Conservation (phyloP, 352 stramenopile genomes). For the Lagenidium sp. region DNA sequence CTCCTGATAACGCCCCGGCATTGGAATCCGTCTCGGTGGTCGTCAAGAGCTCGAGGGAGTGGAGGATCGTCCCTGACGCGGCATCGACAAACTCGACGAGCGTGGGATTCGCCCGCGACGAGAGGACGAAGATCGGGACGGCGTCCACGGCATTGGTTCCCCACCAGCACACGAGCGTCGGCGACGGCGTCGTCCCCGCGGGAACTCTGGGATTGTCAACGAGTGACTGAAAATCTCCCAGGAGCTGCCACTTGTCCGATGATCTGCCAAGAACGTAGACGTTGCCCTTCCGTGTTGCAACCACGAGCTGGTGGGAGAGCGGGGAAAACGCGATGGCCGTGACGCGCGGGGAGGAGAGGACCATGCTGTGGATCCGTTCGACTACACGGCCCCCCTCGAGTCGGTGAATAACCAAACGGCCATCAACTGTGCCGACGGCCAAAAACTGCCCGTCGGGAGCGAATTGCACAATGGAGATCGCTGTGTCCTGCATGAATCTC, state of each 20-base stretch:
- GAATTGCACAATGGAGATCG: constrained; percentile 32
- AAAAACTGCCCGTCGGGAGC: constrained; percentile 18
- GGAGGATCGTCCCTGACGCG: constrained; percentile 25
- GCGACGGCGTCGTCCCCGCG: constrained; percentile 15
- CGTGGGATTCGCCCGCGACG: constrained; percentile 18
- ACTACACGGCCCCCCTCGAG: constrained; percentile 8
- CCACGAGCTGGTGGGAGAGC: constrained; percentile 17
- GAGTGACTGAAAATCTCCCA: constrained; percentile 18
- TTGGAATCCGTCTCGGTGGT: too few relatives aligned
- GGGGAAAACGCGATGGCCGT: constrained; percentile 42
- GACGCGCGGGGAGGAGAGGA: constrained; percentile 39
- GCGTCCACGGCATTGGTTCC: background rate
- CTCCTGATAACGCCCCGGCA: too few relatives aligned
- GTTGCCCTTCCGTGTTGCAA: constrained; percentile 53
- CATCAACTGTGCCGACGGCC: constrained; percentile 40
- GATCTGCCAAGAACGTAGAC: constrained; percentile 34
- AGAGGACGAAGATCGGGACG: constrained; percentile 29
- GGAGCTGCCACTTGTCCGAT: constrained; percentile 13
- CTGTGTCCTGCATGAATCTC: constrained; percentile 11
- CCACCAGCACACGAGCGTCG: constrained; percentile 53
- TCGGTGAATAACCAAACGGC: constrained; percentile 30
- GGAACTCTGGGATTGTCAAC: constrained; percentile 42
- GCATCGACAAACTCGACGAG: constrained; percentile 42
- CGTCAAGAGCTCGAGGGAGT: constrained; percentile 36
- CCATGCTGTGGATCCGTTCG: too few relatives aligned